Base-by-base conservation (phyloP, 192 early-diverging fungal species). In the Gryganskiella cystojenkinii region DNA sequence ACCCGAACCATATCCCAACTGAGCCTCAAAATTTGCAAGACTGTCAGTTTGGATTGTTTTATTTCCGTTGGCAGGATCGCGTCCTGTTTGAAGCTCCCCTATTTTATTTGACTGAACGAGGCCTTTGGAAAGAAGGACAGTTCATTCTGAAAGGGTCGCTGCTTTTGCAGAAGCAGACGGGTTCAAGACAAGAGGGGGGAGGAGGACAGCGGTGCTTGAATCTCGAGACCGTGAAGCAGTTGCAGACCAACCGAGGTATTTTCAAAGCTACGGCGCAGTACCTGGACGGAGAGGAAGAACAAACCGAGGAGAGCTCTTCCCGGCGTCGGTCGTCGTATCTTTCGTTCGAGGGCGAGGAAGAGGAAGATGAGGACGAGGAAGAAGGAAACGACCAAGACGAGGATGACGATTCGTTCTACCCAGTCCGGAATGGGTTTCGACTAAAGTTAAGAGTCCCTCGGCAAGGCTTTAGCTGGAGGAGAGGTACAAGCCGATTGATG, bases 21-120 rank as follows among this genome's bases (percentile, higher is more conserved):
- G 71, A 74, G 30, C 71, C 71, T 10, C 71, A 74, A 47, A 74
- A 61, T 15, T 20, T 74, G 25, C 46, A 53, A 15, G 71, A 74
- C 2, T 74, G 71, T 22, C 63, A 74, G 24, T n/a, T 44, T 2
- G 71, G 71, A 0, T 45, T 74, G 8, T 19, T 51, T 7, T 74
- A 74, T 24, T 74, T 74, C 31, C 56, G 59, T 3, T 74, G 71
- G 71, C 63, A 61, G 22, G 27, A 50, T 25, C 63, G 19, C 5
- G 8, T 49, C 3, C 4, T 28, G 3, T 66, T 54, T 46, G 37
- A 61, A 13, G 71, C 49, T 0, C 4, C 3, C 5, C 22, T 74
- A 19, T 66, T 61, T 40, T 74, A 55, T 46, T n/a, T 45, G 49
- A 60, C 63, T 8, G 61, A 71, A 37, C 20, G 24, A 8, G 5